phyloP scores from a whole-genome alignment of 495 filamentous ascomycete genomes.

The Margaritispora aquatica region DNA sequence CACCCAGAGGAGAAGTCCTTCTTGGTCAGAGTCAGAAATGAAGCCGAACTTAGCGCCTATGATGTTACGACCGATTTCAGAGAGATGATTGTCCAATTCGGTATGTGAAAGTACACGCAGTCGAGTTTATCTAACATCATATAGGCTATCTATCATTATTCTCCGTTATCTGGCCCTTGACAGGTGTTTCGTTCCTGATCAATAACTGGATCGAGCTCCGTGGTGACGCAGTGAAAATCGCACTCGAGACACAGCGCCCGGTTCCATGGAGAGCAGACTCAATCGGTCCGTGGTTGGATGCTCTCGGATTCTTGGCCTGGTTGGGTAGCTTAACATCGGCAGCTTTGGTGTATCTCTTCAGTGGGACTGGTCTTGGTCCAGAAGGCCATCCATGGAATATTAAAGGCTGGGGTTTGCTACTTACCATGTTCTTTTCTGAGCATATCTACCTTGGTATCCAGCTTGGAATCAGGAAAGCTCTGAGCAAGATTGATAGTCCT shows the following conservation, averaged over 20 bases:
- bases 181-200: slow-evolving; percentile 79
- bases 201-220: slow-evolving; percentile 97
- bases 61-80: slow-evolving; percentile 83
- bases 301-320: slow-evolving; percentile 85
- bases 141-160: slow-evolving; percentile 88
- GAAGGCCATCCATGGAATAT: slow-evolving; percentile 56
- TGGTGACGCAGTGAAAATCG: slow-evolving; percentile 92
- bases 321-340: slow-evolving; percentile 80
- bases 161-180: slow-evolving; percentile 87
- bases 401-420: slow-evolving; percentile 70
- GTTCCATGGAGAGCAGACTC: slow-evolving; percentile 83
- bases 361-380: slow-evolving; percentile 41
- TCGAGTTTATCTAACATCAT: slow-evolving; percentile 21
- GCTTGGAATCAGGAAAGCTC: slow-evolving; percentile 58
- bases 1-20: slow-evolving; percentile 41
- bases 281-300: slow-evolving; percentile 91
- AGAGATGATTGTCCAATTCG: slow-evolving; percentile 92
- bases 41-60: slow-evolving; percentile 81
- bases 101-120: slow-evolving; percentile 8
- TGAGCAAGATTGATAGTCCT: slow-evolving; percentile 77
- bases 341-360: slow-evolving; percentile 84
- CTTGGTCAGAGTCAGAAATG: slow-evolving; percentile 62
- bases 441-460: slow-evolving; percentile 75
- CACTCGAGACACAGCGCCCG: slow-evolving; percentile 80
- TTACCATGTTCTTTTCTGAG: slow-evolving; percentile 82